Evolutionary conservation across 805 yeast species (phyloP).

Genomic region (Metschnikowia shivogae): DNA sequence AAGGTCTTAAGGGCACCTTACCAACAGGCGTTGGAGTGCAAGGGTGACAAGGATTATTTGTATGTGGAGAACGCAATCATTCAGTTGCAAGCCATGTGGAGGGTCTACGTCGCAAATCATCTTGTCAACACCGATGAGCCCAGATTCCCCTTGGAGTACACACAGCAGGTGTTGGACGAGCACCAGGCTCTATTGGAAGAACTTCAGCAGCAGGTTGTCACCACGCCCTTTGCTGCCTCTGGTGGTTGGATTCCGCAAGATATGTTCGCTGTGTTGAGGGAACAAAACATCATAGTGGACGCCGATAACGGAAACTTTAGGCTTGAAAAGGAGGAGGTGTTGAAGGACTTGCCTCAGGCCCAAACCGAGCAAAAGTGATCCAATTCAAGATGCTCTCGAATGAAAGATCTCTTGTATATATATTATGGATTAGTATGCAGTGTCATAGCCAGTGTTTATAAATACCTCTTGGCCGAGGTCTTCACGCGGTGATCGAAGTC

Average conservation of each 20-base stretch:
- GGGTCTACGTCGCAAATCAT: slow-evolving; percentile 53
- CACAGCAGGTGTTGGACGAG: slow-evolving; percentile 54
- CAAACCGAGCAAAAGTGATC: slow-evolving; percentile 2
- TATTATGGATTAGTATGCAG: not conserved
- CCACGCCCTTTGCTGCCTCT: slow-evolving; percentile 82
- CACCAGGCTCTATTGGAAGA: slow-evolving; percentile 56
- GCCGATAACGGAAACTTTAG: slow-evolving; percentile 46
- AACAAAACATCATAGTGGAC: slow-evolving; percentile 60
- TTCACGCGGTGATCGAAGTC: slow-evolving; percentile 75
- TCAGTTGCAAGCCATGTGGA: slow-evolving; percentile 69
- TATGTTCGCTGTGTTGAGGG: slow-evolving; percentile 68
- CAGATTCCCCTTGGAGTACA: slow-evolving; percentile 56
- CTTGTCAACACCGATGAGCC: slow-evolving; percentile 43
- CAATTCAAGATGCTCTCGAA: too few relatives aligned
- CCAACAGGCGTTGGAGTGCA: slow-evolving; percentile 54
- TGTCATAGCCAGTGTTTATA: slow-evolving; percentile 29
- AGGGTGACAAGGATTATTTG: slow-evolving; percentile 54
- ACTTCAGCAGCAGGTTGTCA: slow-evolving; percentile 64
- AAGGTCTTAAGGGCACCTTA: slow-evolving; percentile 69
- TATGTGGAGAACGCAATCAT: slow-evolving; percentile 63
- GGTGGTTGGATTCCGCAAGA: slow-evolving; percentile 97
- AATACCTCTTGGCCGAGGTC: slow-evolving; percentile 67
- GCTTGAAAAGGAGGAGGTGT: slow-evolving; percentile 28
- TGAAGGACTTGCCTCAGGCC: slow-evolving; percentile 16
- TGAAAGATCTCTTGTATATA: not conserved